A percentile compares a stretch with the other conserved stretches of the same genome.
These are phyloP conservation scores for Trifolium pratense DNA, from an alignment of 306 rosid species.

Conservation along the genomic window DNA sequence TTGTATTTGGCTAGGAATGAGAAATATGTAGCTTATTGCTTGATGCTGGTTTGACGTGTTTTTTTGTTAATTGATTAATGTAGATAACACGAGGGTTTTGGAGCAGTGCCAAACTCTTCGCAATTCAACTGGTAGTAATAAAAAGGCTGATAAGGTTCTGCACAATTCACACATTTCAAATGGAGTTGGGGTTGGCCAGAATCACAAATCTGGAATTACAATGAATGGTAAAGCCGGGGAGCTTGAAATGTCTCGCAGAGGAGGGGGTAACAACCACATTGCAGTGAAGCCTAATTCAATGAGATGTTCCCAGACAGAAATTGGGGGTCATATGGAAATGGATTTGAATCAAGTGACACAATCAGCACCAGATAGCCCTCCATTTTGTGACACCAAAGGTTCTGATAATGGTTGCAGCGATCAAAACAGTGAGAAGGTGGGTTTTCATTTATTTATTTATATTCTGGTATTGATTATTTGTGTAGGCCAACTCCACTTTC, in stretches of 20 bases:
- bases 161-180: slow-evolving; percentile 22
- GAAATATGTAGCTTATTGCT: not conserved
- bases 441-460: not conserved
- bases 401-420: slow-evolving; percentile 69
- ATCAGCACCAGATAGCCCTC: slow-evolving; percentile 63
- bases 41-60: slow-evolving; percentile 1
- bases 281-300: slow-evolving; percentile 30
- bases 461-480: not conserved
- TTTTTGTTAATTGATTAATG: not conserved
- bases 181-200: slow-evolving; percentile 43
- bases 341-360: slow-evolving; percentile 55
- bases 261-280: slow-evolving; percentile 7
- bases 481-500: not conserved
- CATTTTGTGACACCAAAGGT: slow-evolving; percentile 71
- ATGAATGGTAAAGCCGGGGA: slow-evolving; percentile 41
- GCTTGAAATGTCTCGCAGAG: slow-evolving; percentile 33
- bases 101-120: slow-evolving; percentile 40
- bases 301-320: slow-evolving; percentile 35
- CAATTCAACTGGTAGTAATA: slow-evolving; percentile 32
- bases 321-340: slow-evolving; percentile 48
- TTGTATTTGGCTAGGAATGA: slow-evolving; percentile 6
- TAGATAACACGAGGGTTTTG: slow-evolving; percentile 54
- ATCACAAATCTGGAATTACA: slow-evolving; percentile 36
- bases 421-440: slow-evolving; percentile 58
- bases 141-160: slow-evolving; percentile 24